These are phyloP conservation scores for Candida chauliodis DNA, from an alignment of 805 yeast genomes.

Conservation along the genomic window DNA sequence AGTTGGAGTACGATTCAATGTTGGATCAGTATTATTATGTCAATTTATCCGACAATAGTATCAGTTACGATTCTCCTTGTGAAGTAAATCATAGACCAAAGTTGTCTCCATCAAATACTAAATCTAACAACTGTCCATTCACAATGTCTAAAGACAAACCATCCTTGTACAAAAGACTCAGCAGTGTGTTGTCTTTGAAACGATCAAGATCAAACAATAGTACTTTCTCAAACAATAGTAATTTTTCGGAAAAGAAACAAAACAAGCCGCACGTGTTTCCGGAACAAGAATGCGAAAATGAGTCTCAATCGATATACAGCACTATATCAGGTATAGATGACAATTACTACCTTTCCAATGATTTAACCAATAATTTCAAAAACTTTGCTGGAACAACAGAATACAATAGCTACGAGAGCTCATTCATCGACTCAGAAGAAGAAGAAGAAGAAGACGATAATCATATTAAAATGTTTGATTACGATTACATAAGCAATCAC, in stretches of 20 bases:
- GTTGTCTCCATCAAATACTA: neutral
- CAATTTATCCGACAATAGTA: conserved; percentile 27
- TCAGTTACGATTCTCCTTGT: conserved; percentile 44
- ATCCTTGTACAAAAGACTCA: conserved; percentile 7
- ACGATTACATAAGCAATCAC: neutral
- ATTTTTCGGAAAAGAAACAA: neutral
- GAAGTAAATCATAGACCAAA: conserved; percentile 26
- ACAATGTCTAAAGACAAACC: neutral
- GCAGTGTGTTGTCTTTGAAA: conserved; percentile 11
- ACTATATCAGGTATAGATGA: conserved; percentile 21
- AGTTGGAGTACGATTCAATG: conserved; percentile 30
- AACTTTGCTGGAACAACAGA: conserved; percentile 21
- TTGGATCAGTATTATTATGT: conserved; percentile 41
- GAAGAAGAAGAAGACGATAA: conserved; percentile 14
- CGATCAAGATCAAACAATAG: conserved; percentile 11
- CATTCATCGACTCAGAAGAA: conserved; percentile 3
- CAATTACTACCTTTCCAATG: conserved; percentile 23
- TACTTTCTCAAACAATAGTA: neutral
- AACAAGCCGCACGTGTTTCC: neutral
- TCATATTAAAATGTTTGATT: conserved; percentile 4
- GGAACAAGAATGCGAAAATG: neutral
- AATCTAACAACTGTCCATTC: neutral
- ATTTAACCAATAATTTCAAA: conserved; percentile 15
- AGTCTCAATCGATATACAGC: neutral
- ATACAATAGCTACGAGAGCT: neutral